Evolutionary conservation across 176 grass and related monocot species (phyloP).

Genomic region (Triticum urartu): DNA sequence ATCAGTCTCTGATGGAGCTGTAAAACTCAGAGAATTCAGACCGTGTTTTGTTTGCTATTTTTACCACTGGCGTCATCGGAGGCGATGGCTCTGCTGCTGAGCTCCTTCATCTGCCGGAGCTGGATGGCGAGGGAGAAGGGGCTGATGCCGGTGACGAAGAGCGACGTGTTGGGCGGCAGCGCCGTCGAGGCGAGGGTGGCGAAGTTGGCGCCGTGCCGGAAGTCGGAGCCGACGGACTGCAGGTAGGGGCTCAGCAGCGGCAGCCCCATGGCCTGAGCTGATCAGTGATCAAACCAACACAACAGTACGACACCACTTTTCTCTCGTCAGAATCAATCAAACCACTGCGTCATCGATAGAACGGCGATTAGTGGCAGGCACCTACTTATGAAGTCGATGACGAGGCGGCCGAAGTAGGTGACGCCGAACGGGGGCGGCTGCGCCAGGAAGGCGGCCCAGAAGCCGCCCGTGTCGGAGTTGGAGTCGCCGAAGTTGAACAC

Average conservation of each 20-base stretch:
- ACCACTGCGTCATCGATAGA: neutral
- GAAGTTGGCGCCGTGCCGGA: constrained; percentile 73
- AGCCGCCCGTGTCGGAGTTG: constrained; percentile 89
- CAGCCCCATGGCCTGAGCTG: constrained; percentile 57
- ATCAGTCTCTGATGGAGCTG: neutral
- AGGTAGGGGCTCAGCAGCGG: constrained; percentile 83
- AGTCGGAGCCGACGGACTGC: constrained; percentile 61
- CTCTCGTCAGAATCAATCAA: neutral
- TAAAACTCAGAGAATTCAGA: neutral
- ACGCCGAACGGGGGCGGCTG: constrained; percentile 59
- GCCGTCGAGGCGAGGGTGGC: constrained; percentile 77
- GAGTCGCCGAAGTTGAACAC: constrained; percentile 99
- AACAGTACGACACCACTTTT: no score
- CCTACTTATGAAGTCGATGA: constrained; percentile 71
- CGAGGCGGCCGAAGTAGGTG: constrained; percentile 70
- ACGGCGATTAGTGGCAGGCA: neutral
- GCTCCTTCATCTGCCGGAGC: constrained; percentile 63
- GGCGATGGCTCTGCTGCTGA: constrained; percentile 30
- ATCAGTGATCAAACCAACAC: neutral
- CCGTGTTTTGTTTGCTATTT: neutral
- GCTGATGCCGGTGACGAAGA: constrained; percentile 75
- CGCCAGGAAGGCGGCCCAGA: constrained; percentile 76
- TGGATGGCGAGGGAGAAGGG: constrained; percentile 73
- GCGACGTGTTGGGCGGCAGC: constrained; percentile 60
- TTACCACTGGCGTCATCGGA: constrained; percentile 22